phyloP scores from a whole-genome alignment of 345 rosid genomes.

The Aquilaria malaccensis region DNA sequence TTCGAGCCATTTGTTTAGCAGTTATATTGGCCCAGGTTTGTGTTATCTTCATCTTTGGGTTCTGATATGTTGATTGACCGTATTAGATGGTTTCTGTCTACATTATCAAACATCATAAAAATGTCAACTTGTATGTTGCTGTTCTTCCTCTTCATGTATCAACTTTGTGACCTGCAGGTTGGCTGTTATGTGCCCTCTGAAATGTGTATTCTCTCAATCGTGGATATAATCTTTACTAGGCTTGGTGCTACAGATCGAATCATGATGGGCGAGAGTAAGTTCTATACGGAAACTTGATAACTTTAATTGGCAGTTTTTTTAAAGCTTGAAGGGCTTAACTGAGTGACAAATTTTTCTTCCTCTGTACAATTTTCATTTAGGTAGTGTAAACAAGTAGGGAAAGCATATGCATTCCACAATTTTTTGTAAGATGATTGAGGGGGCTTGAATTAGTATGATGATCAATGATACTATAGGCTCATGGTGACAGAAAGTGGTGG shows the following conservation, averaged over 20 bases:
- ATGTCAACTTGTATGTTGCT: background rate
- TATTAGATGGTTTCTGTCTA: background rate
- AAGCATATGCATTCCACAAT: too few relatives aligned
- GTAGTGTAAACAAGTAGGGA: too few relatives aligned
- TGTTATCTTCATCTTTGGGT: slow-evolving; percentile 10
- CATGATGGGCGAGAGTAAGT: slow-evolving; percentile 95
- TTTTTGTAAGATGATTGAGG: too few relatives aligned
- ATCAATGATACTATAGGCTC: too few relatives aligned
- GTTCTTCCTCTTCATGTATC: background rate
- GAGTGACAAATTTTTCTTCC: too few relatives aligned
- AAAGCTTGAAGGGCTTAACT: too few relatives aligned
- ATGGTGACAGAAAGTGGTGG: too few relatives aligned
- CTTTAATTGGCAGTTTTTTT: background rate
- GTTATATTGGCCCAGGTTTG: slow-evolving; percentile 85
- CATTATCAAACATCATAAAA: background rate
- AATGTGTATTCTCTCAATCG: slow-evolving; percentile 59
- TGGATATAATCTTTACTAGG: slow-evolving; percentile 81
- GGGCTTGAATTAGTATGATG: too few relatives aligned
- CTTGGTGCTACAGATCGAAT: slow-evolving; percentile 92
- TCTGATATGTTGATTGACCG: slow-evolving; percentile 1
- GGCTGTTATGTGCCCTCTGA: slow-evolving; percentile 84
- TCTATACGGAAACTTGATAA: background rate
- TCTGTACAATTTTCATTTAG: too few relatives aligned
- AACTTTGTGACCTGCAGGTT: slow-evolving; percentile 44
- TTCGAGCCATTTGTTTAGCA: slow-evolving; percentile 86